These are phyloP conservation scores for Colletotrichum endophyticum DNA, from an alignment of 2,329 filamentous ascomycete species.

Conservation along the genomic window DNA sequence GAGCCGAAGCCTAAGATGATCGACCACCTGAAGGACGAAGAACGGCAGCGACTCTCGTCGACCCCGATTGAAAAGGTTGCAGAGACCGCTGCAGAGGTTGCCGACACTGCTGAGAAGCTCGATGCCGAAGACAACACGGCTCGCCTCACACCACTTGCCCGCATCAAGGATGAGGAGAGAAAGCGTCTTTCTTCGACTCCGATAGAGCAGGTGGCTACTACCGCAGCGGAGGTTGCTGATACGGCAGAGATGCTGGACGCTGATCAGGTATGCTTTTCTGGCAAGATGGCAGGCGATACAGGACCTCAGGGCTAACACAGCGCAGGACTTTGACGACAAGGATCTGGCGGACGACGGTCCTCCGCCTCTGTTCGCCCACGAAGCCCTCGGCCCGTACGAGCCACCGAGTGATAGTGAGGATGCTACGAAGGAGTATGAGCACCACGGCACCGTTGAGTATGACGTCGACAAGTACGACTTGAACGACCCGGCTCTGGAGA, in stretches of 20 bases:
- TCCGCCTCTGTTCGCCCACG: conserved; percentile 52
- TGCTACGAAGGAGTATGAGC: neutral
- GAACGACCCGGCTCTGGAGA: conserved; percentile 53
- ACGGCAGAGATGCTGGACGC: conserved; percentile 43
- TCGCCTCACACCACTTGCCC: neutral
- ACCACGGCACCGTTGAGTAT: conserved; percentile 19
- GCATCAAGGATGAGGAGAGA: conserved; percentile 26
- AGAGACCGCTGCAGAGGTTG: conserved; percentile 47
- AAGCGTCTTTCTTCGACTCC: conserved; percentile 41
- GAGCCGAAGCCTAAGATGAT: conserved; percentile 21
- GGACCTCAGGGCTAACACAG: neutral
- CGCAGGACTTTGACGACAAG: conserved; percentile 15
- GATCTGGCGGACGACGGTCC: conserved; percentile 22
- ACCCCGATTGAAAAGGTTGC: conserved; percentile 46
- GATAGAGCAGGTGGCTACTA: conserved; percentile 44
- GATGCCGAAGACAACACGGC: conserved; percentile 26
- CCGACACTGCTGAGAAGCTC: conserved; percentile 42
- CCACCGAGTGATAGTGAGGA: conserved; percentile 36
- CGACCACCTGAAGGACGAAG: conserved; percentile 24
- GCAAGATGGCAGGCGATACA: neutral
- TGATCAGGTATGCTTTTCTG: neutral
- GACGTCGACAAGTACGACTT: conserved; percentile 38
- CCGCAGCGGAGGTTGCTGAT: conserved; percentile 50
- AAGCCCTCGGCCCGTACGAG: conserved; percentile 47
- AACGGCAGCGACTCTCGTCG: conserved; percentile 35